A percentile compares a stretch with the other conserved stretches of the same genome.
Conservation (phyloP, 768 basidiomycete genomes). For the Baorangia bicolor region DNA sequence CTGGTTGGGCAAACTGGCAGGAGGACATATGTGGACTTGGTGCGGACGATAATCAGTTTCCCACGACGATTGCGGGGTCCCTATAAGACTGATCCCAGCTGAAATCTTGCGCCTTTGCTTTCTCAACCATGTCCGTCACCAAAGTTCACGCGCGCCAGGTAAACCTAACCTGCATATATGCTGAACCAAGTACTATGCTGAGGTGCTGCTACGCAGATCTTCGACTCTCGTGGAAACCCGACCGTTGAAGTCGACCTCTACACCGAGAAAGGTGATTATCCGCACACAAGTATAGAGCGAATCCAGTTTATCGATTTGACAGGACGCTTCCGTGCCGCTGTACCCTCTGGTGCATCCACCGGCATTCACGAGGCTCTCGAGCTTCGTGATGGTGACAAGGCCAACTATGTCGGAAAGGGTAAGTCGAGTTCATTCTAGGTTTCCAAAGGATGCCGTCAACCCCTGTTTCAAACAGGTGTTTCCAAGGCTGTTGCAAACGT, state of each 20-base stretch:
- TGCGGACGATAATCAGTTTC: slow-evolving; percentile 40
- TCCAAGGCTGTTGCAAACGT: slow-evolving; percentile 92
- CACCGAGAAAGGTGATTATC: slow-evolving; percentile 75
- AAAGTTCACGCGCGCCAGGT: slow-evolving; percentile 95
- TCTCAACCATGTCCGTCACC: slow-evolving; percentile 79
- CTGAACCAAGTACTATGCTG: slow-evolving; percentile 1
- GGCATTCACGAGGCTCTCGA: slow-evolving; percentile 98
- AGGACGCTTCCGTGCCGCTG: slow-evolving; percentile 93
- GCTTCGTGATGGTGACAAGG: slow-evolving; percentile 95
- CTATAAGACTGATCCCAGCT: slow-evolving; percentile 22
- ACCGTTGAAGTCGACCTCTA: slow-evolving; percentile 92
- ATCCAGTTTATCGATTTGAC: slow-evolving; percentile 16
- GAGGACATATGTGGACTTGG: slow-evolving; percentile 3
- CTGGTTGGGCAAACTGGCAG: background rate
- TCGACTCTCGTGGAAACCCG: slow-evolving; percentile 98
- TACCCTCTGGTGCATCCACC: slow-evolving; percentile 98
- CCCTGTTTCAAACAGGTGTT: slow-evolving; percentile 60
- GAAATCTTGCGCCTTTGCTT: slow-evolving; percentile 18
- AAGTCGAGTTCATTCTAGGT: slow-evolving; percentile 19
- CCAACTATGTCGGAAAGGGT: slow-evolving; percentile 95
- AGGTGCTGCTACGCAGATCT: slow-evolving; percentile 64
- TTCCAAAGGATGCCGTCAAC: background rate
- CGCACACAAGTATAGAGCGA: slow-evolving; percentile 2
- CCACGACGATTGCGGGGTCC: slow-evolving; percentile 22
- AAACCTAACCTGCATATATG: slow-evolving; percentile 16